Base-by-base conservation (phyloP, 371 early-diverging fungal genomes). In the Nematocida ausubeli region DNA sequence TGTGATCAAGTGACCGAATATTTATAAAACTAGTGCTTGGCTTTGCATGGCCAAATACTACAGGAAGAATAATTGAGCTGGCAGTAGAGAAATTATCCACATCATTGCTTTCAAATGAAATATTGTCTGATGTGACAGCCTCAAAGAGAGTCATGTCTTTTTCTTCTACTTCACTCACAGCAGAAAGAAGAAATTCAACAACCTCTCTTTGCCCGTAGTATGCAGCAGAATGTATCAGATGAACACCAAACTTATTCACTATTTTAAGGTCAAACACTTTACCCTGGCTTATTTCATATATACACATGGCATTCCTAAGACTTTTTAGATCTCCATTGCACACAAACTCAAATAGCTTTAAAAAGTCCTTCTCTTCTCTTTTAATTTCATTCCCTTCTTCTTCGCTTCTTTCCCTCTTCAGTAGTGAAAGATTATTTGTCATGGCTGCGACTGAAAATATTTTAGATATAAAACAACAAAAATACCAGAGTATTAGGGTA, bases 201-300 rank as follows among this genome's bases (percentile, higher is more conserved):
- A 67, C 50, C 14, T 63, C 78, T 67, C 52, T 63, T 56, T 75
- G 78, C 32, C 78, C 78, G 58, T 75, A 75, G 68, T 75, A 75
- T 7, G 78, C 78, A 5, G 78, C 78, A 9, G 78, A 51, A 47
- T 75, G 78, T 56, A 75, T 75, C 4, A 75, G 68, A 34, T 75
- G 66, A 2, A 75, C 14, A 14, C 78, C 78, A 39, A 24, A 67
- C 67, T 66, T 65, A 42, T 75, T 75, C 16, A 52, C 78, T 26
- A 75, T 63, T 34, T 64, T 65, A 22, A 75, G 49, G 28, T 75
- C 64, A 67, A 64, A 66, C 7, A 75, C 66, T 40, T 75, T 75
- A 14, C 78, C 78, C 7, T 75, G 63, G 47, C 51, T 52, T 65
- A 75, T 75, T 40, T 75, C 78, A 37, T 75, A 75, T 24, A 75